Base-by-base conservation (phyloP, 257 asterid species). In the Prunella vulgaris region DNA sequence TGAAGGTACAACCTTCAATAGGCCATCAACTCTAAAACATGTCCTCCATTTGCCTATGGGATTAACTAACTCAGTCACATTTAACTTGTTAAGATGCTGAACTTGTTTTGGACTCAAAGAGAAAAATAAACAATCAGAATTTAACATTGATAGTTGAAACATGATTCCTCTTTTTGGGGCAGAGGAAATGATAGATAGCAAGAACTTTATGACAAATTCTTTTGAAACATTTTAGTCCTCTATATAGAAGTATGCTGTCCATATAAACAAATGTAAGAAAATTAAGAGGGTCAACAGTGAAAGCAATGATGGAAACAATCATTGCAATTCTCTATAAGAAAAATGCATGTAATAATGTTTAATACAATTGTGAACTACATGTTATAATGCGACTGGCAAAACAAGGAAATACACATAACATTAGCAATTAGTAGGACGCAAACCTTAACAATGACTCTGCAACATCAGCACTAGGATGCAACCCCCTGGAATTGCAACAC, bases 381-480 rank as follows among this genome's bases (percentile, higher is more conserved):
- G 51, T 27, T 28, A 58, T 27, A 12, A 48, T 25, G 57, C 37
- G 59, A 27, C 72, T 37, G 52, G 54, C 10, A 30, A 65, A 35
- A 44, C 22, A 9, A 42, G 60, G 10, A 35, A 72, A 54, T 13
- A 24, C 10, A 70, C 24, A 66, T 22, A 52, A 64, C 30, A 72
- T 68, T 28, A 40, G 58, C 27, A 25, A 4, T 15, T n/a, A 48
- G 21, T n/a, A 46, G 53, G 46, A 38, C 25, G 57, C 85, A 74
- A 49, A 92, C 98, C 98, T 90, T 61, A 64, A 64, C 59, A 71
- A 79, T 60, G 73, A 60, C 74, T 75, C 86, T 22, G 83, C 84
- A 68, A 46, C 77, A 72, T 79, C 92, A 64, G 64, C 68, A 74
- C 74, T 61, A 60, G 77, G 78, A 61, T 75, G 80, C 60, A 77